These are phyloP conservation scores for Microthlaspi erraticum DNA, from an alignment of 345 rosid species.

Conservation along the genomic window DNA sequence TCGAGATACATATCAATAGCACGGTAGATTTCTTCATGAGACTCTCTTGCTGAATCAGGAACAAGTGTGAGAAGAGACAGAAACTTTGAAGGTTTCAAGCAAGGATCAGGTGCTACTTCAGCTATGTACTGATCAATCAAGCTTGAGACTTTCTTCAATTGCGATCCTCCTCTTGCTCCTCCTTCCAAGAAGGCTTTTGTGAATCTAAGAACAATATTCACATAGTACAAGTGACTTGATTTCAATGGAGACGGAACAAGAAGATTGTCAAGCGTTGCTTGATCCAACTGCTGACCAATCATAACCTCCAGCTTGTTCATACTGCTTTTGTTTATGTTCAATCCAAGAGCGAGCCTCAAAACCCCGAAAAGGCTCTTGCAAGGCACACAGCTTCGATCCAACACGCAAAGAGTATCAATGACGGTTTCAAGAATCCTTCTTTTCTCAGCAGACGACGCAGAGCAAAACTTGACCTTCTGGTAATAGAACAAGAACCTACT, in stretches of 20 bases:
- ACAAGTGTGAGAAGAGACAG: slow-evolving; percentile 60
- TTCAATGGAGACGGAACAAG: slow-evolving; percentile 78
- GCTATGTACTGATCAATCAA: slow-evolving; percentile 81
- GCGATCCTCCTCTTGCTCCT: slow-evolving; percentile 43
- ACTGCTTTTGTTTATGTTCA: slow-evolving; percentile 53
- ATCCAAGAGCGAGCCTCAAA: slow-evolving; percentile 58
- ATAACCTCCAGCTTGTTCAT: slow-evolving; percentile 73
- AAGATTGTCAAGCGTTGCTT: slow-evolving; percentile 80
- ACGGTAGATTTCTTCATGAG: slow-evolving; percentile 63
- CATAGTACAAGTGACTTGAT: slow-evolving; percentile 64
- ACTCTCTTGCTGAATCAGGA: slow-evolving; percentile 77
- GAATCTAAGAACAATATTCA: slow-evolving; percentile 72
- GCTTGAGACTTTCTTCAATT: slow-evolving; percentile 61
- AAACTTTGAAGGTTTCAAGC: slow-evolving; percentile 71
- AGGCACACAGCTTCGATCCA: slow-evolving; percentile 61
- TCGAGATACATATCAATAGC: slow-evolving; percentile 82
- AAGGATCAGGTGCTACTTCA: slow-evolving; percentile 96
- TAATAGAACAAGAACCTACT: slow-evolving; percentile 77
- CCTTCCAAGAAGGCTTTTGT: slow-evolving; percentile 60
- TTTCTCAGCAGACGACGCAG: slow-evolving; percentile 55
- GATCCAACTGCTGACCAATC: slow-evolving; percentile 82
- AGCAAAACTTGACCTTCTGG: slow-evolving; percentile 68
- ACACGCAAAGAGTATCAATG: slow-evolving; percentile 57
- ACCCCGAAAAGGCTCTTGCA: slow-evolving; percentile 79
- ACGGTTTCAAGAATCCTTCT: slow-evolving; percentile 55